These are phyloP conservation scores for Aspergillus unguis DNA, from an alignment of 2,329 filamentous ascomycete genomes.

Conservation along the genomic window DNA sequence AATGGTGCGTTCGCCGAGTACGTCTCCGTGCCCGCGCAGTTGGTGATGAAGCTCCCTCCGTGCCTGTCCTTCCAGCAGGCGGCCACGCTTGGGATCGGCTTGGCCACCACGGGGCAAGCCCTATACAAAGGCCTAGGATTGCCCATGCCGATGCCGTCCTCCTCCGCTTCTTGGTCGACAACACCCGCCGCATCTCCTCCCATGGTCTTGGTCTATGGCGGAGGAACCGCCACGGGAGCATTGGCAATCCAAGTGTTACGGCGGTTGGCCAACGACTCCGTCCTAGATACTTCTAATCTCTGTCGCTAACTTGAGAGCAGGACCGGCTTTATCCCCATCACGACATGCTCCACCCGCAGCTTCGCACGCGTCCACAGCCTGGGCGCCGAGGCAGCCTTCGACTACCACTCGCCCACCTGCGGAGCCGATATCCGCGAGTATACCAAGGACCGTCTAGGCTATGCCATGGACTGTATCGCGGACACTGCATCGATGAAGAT, in stretches of 20 bases:
- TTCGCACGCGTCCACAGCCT: constrained; percentile 2
- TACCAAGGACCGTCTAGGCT: constrained; percentile 1
- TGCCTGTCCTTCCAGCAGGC: constrained; percentile 50
- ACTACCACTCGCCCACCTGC: constrained; percentile 11
- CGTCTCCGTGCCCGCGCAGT: constrained; percentile 49
- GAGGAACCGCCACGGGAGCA: constrained; percentile 42
- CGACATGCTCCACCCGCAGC: constrained; percentile 16
- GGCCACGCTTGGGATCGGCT: constrained; percentile 50
- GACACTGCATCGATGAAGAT: neutral
- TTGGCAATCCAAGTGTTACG: constrained; percentile 38
- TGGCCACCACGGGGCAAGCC: constrained; percentile 27
- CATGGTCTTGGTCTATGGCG: constrained; percentile 44
- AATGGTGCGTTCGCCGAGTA: constrained; percentile 55
- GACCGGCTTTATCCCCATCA: constrained; percentile 10
- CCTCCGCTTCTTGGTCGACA: neutral
- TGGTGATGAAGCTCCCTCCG: constrained; percentile 47
- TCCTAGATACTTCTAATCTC: neutral
- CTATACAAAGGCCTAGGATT: constrained; percentile 23
- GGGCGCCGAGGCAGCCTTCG: constrained; percentile 14
- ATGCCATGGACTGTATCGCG: constrained; percentile 9
- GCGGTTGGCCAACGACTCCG: neutral
- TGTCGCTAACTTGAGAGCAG: constrained; percentile 30
- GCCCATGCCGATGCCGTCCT: constrained; percentile 18
- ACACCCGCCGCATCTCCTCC: constrained; percentile 25
- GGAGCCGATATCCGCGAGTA: constrained; percentile 9